Base-by-base conservation (phyloP, 805 yeast species). In the Nakazawaea ambrosiae region DNA sequence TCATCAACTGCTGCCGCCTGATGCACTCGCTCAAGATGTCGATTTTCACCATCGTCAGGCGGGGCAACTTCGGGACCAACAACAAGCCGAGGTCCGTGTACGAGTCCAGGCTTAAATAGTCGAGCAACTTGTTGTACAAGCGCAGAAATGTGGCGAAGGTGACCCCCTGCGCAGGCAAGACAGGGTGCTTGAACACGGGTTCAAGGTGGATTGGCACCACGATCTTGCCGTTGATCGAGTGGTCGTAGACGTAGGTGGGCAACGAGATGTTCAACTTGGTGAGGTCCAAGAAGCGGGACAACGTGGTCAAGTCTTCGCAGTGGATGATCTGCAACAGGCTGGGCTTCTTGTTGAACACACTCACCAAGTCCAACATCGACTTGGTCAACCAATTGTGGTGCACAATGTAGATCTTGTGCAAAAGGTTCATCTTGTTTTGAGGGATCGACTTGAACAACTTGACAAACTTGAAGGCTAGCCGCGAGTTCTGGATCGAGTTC, bases 321-420 rank as follows among this genome's bases (percentile, higher is more conserved):
- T 62, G 60, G 1, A 61, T 47, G 5, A 49, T 45, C 19, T 20
- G 47, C 48, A 37, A 40, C 42, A 34, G 32, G 41, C 8, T 22
- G 7, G 32, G 17, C 38, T 23, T 16, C 41, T 40, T 37, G 34
- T 41, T 18, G 23, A 34, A 20, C 49, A 80, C 82, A 39, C 78
- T 67, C 42, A 85, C 61, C 18, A 87, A 70, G 37, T 83, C 88
- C 12, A 82, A 73, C 26, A 86, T 70, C 0, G 95, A 80, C 48
- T 87, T 75, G 20, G 86, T 73, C 59, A 89, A 73, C 92, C 96
- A 88, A 33, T 83, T 81, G 47, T 89, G 96, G 58, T 90, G 97
- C 2, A 90, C 95, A 22, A 89, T 71, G 45, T 80, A 82, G 3
- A 87, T 65, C 49, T 76, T 80, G 36, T 63, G 61, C 31, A 90